Evolutionary conservation across 2,329 filamentous ascomycete genomes (phyloP).

Genomic region (Ophiostoma sp.): DNA sequence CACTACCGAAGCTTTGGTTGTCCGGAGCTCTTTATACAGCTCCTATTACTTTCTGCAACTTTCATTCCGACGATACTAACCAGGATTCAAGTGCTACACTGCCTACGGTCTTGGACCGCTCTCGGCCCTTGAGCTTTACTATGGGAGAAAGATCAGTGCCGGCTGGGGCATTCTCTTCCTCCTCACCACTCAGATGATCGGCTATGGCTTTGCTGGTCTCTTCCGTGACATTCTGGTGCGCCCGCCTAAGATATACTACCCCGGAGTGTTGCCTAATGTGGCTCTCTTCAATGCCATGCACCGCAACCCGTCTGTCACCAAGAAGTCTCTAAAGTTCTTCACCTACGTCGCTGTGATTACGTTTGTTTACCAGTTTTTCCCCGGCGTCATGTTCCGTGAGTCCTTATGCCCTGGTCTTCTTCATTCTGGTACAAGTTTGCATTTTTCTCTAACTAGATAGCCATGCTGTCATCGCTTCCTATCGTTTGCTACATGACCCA

Average conservation of each 20-base stretch:
- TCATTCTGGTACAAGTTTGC: constrained; percentile 20
- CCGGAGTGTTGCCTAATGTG: constrained; percentile 32
- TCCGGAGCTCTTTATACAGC: too few relatives aligned
- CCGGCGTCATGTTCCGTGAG: constrained; percentile 31
- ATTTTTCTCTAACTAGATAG: constrained; percentile 6
- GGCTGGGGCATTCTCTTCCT: constrained; percentile 32
- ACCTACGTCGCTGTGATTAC: constrained; percentile 27
- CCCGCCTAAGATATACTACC: constrained; percentile 33
- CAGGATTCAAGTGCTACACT: constrained; percentile 28
- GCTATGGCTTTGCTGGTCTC: constrained; percentile 31
- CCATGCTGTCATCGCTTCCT: constrained; percentile 26
- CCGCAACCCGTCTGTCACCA: constrained; percentile 30
- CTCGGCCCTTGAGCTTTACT: constrained; percentile 32
- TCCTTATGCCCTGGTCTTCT: constrained; percentile 15
- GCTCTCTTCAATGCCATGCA: constrained; percentile 33
- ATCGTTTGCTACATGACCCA: constrained; percentile 33
- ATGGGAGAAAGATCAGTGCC: constrained; percentile 28
- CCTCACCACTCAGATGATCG: constrained; percentile 32
- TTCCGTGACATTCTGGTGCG: constrained; percentile 32
- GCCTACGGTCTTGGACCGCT: constrained; percentile 32
- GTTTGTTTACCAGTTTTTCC: constrained; percentile 34
- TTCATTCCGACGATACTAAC: not conserved
- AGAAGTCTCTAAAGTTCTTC: constrained; percentile 31
- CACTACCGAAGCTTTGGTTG: too few relatives aligned
- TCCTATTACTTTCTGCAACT: not conserved